Evolutionary conservation across 352 stramenopile species (phyloP), one percentile per base, ranked within the genome.

Genomic region (Plasmopara muralis): DNA sequence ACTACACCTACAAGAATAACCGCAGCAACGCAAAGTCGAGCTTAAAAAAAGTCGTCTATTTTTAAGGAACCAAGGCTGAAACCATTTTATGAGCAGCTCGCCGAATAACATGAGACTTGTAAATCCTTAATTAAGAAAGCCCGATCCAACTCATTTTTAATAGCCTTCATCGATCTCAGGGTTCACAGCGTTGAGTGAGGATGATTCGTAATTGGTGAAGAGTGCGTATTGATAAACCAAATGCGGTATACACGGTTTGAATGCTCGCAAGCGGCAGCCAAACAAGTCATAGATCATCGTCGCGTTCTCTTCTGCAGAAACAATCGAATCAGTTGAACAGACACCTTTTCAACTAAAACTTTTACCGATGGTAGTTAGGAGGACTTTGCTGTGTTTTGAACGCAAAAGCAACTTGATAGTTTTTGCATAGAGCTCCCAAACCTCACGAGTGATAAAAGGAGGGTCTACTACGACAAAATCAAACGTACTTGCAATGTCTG

Each of bases 161-260:
- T 74, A 72, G 28, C 69, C 50, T 10, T 71, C 64, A 7, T 73
- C 60, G 18, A 97, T 69, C 53, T 97, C 88, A 0, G 81, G 78
- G 42, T 97, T 97, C 37, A 48, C 16, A 9, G 54, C 39, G 15
- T 65, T 57, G 15, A 97, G 70, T n/a, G 61, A 57, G 18, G 53
- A 34, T 0, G 83, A 92, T n/a, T 68, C 49, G 45, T 96, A 97
- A 70, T 98, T 98, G 47, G 83, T 75, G 59, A 83, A 98, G 6
- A 96, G 70, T 9, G 80, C 84, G 59, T 98, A 98, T 57, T 98
- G 93, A 67, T 98, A 98, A 41, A 98, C 88, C 15, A 98, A 77
- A 67, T 97, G 83, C 12, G 94, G 91, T 54, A 98, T 97, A 16
- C 74, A 90, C 2, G 93, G 92, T 46, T 85, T 83, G 62, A 97